Conservation (phyloP, 805 yeast genomes). For the Lipomyces japonicus region DNA sequence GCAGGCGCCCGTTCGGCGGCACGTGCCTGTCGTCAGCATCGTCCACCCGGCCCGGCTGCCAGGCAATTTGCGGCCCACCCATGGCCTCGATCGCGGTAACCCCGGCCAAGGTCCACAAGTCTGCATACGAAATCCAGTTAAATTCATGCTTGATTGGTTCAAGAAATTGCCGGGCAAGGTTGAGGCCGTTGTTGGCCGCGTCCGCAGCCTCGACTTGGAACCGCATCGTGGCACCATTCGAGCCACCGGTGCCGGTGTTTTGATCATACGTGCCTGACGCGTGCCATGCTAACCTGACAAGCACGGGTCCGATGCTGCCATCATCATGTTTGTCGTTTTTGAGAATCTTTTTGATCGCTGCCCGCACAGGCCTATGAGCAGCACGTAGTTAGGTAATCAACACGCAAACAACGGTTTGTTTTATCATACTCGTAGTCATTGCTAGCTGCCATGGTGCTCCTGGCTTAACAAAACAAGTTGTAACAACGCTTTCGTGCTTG, state of each 20-base stretch:
- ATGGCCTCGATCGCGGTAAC: slow-evolving; percentile 72
- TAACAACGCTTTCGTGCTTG: too few species aligned
- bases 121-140: slow-evolving; percentile 75
- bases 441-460: too few species aligned
- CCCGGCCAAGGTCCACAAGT: slow-evolving; percentile 75
- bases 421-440: slow-evolving; percentile 16
- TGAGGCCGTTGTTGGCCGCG: slow-evolving; percentile 62
- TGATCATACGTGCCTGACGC: slow-evolving; percentile 72
- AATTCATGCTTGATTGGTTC: slow-evolving; percentile 54
- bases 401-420: too few species aligned
- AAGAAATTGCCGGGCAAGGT: slow-evolving; percentile 53
- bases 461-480: too few species aligned
- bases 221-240: slow-evolving; percentile 68
- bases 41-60: slow-evolving; percentile 78
- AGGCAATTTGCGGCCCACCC: slow-evolving; percentile 70
- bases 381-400: background rate
- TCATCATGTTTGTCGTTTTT: slow-evolving; percentile 55
- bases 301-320: slow-evolving; percentile 67
- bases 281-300: slow-evolving; percentile 78
- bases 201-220: slow-evolving; percentile 50
- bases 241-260: slow-evolving; percentile 44
- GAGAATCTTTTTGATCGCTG: slow-evolving; percentile 39
- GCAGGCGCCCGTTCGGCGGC: slow-evolving; percentile 68
- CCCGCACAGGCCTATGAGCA: slow-evolving; percentile 35
- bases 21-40: slow-evolving; percentile 45